Evolutionary conservation across 371 early-diverging fungal species (phyloP), one percentile per base, ranked within the genome.

Genomic region (Mortierella sp.): DNA sequence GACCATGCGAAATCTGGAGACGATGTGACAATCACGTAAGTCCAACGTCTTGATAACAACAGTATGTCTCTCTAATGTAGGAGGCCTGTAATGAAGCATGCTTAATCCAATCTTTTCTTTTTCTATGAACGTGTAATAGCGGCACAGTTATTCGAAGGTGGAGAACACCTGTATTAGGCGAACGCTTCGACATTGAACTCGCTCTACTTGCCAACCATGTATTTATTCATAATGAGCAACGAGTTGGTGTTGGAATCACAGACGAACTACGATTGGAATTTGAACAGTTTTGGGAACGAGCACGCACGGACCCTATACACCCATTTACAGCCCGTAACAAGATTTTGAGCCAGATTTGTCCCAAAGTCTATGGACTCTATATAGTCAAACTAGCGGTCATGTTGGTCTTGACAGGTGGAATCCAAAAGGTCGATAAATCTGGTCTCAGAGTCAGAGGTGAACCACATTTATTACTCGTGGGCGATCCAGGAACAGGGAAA

Each of bases 401-500:
- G 84, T 82, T 92, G 59, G 85, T 90, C 6, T 66, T 92, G 9
- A 84, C 89, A 8, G 91, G 92, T 7, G 92, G 92, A 0, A 88
- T 91, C 2, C 80, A 80, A 64, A 86, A 76, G 49, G 68, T 83
- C 8, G 87, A 89, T 51, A 74, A 70, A 35, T 73, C 85, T 0
- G 89, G 90, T 3, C 66, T 87, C 66, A 89, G 85, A 60, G 83
- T 94, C 9, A 75, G 96, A 22, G 95, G 95, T 19, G 94, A 95
- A 59, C 84, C 92, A 1, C 95, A 96, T 83, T 56, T 95, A 28
- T 76, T 94, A 34, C 79, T 96, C 13, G 90, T 95, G 10, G 96
- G 96, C 6, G 96, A 95, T 76, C 95, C 96, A 49, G 95, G 94
- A 5, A 93, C 93, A 28, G 96, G 92, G n/a, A 96, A 96, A 75